Percentiles rank a stretch among this genome's conserved stretches.
These are phyloP conservation scores for Leccinum boreale DNA, from an alignment of 768 basidiomycete species.

Conservation along the genomic window DNA sequence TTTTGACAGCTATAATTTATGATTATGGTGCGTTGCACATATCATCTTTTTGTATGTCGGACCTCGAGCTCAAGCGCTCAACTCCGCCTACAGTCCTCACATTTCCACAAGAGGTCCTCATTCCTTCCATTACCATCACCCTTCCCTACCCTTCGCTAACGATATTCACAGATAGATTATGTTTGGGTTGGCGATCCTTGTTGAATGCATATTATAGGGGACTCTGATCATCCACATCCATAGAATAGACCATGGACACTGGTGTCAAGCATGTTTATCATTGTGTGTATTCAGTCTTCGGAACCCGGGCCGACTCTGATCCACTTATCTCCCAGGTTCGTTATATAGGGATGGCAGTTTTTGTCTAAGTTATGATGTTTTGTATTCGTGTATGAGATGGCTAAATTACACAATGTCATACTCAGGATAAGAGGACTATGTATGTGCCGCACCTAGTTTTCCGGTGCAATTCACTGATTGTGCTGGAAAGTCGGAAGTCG, in stretches of 20 bases:
- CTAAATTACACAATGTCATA: not conserved
- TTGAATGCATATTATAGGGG: not conserved
- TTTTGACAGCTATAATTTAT: constrained; percentile 8
- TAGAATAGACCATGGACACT: constrained; percentile 17
- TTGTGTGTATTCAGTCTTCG: constrained; percentile 11
- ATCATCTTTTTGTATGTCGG: not conserved
- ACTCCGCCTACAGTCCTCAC: constrained; percentile 10
- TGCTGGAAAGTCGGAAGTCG: constrained; percentile 8
- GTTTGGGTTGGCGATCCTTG: constrained; percentile 17
- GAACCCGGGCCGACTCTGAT: not conserved
- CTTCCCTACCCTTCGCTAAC: not conserved
- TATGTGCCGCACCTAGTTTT: not conserved
- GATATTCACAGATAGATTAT: constrained; percentile 8
- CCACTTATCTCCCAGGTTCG: constrained; percentile 10
- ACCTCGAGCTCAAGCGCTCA: not conserved
- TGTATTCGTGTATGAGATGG: not conserved
- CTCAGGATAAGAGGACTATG: constrained; percentile 7
- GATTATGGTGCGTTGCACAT: constrained; percentile 16
- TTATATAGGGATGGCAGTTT: constrained; percentile 9
- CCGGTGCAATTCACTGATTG: not conserved
- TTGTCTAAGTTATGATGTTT: constrained; percentile 6
- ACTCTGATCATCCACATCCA: not conserved
- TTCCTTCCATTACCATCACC: not conserved
- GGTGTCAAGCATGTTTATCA: constrained; percentile 11
- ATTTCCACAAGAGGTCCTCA: constrained; percentile 15